Conservation (phyloP, 805 yeast genomes). For the Wickerhamiella occidentalis region DNA sequence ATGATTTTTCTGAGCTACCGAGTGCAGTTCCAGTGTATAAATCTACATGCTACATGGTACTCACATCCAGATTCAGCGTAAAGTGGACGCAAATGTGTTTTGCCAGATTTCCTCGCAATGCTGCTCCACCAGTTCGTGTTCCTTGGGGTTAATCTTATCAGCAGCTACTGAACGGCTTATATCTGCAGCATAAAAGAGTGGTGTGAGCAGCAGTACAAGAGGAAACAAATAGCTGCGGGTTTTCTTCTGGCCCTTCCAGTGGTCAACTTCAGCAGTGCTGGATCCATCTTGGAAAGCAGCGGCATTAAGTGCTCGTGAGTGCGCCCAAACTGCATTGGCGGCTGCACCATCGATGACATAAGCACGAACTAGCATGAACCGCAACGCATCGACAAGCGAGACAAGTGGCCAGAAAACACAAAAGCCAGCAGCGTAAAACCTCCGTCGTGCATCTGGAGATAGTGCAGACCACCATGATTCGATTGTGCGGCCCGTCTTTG, state of each 20-base stretch:
- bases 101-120: not conserved
- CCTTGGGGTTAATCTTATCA: not conserved
- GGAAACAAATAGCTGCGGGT: slow-evolving; percentile 6
- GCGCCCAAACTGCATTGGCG: slow-evolving; percentile 6
- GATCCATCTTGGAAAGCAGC: slow-evolving; percentile 2
- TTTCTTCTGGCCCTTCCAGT: not conserved
- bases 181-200: slow-evolving; percentile 11
- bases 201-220: not conserved
- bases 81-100: slow-evolving; percentile 1
- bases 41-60: too few relatives aligned
- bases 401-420: not conserved
- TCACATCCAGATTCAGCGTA: too few relatives aligned
- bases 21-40: too few relatives aligned
- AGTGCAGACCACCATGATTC: slow-evolving; percentile 9
- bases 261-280: too few relatives aligned
- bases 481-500: not conserved
- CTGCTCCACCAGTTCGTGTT: not conserved
- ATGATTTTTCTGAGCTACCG: too few relatives aligned
- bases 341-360: slow-evolving; percentile 8
- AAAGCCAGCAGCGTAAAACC: not conserved
- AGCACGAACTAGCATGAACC: slow-evolving; percentile 7
- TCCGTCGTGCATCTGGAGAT: slow-evolving; percentile 4
- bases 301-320: slow-evolving; percentile 3
- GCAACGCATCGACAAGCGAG: slow-evolving; percentile 6
- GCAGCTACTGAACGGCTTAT: slow-evolving; percentile 1